Evolutionary conservation across 1,284 basidiomycete species (phyloP), one percentile per base, ranked within the genome.

Genomic region (Sporisorium exsertum): DNA sequence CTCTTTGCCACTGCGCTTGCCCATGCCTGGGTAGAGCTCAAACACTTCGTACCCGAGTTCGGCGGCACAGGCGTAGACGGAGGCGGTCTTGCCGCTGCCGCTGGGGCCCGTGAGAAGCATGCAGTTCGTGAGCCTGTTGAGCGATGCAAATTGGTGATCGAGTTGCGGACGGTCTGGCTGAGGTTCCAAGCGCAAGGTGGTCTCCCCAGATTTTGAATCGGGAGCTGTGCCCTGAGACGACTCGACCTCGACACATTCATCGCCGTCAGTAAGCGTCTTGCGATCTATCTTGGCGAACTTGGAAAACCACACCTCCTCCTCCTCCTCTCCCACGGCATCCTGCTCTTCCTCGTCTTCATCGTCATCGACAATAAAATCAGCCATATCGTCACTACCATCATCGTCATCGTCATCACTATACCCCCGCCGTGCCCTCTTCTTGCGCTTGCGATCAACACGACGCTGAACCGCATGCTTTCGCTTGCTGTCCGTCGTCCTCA

Each of bases 41-140:
- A 99, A 97, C 13, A 99, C 91, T 57, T 97, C 93, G 92, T 93
- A 99, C 5, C 92, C 94, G 22, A 99, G 89, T 86, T 98, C 74
- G 6, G 70, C 24, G 26, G 84, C 84, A 58, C 81, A 84, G 3
- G 84, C 84, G 55, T 84, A 81, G 27, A 85, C 80, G 16, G 78
- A 73, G 0, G 83, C 81, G 1, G 83, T 83, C 64, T 85, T 85
- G 35, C 82, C 79, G 7, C 59, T 47, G 18, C 84, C 84, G 12
- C 62, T 61, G 0, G 94, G 93, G 0, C 97, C 97, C 24, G 87
- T 83, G 27, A 99, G 89, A 2, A 99, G 27, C 18, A 84, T 76
- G 70, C 80, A 80, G 63, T 84, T 81, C 2, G 73, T 76, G 13
- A 81, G 69, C 27, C n/a, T 54, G 5, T 63, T 50, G 7, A 72